Base-by-base conservation (phyloP, 2,329 filamentous ascomycete species). In the Fonsecaea pugnacius region DNA sequence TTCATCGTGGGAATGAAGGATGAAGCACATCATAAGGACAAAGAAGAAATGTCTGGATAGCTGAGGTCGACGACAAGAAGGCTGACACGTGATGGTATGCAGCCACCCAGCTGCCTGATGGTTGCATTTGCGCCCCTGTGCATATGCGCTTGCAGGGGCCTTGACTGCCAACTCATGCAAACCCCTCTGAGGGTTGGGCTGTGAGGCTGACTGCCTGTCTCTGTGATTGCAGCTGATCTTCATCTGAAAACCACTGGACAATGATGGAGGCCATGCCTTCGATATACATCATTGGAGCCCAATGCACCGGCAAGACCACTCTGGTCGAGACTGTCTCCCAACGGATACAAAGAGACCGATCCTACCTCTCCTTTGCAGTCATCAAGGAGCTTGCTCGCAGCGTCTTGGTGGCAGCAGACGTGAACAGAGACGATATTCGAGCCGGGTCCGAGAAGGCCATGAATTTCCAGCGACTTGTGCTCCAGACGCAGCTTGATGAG, bases 61-160 rank as follows among this genome's bases (percentile, higher is more conserved):
- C 33, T 10, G 36, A 57, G 24, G 24, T 57, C 18, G 33, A 57
- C 21, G n/a, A 30, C 36, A 40, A 57, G n/a, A 24, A 38, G 54
- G 36, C 36, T 38, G 54, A 43, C 54, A 57, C 54, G 54, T 57
- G 54, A 57, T 43, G 54, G 18, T 40, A 40, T 40, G 40, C 40
- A 46, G 40, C 40, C 40, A 46, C 40, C 12, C 40, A 46, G 40
- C 40, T 46, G 27, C 24, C 33, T 27, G 33, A 38, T 57, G 54
- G 35, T 38, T 57, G 54, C 54, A 57, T 43, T 43, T 43, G 54
- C 54, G 36, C 36, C 4, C 4, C 4, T 30, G 27, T 30, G 27
- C 54, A 57, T 43, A 57, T 43, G 54, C 54, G 21, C 36, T 21
- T 57, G 54, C 54, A 57, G 54, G 54, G 54, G 54, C 35, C 54